Conservation (phyloP, 306 rosid species). For the Castanopsis chinensis region DNA sequence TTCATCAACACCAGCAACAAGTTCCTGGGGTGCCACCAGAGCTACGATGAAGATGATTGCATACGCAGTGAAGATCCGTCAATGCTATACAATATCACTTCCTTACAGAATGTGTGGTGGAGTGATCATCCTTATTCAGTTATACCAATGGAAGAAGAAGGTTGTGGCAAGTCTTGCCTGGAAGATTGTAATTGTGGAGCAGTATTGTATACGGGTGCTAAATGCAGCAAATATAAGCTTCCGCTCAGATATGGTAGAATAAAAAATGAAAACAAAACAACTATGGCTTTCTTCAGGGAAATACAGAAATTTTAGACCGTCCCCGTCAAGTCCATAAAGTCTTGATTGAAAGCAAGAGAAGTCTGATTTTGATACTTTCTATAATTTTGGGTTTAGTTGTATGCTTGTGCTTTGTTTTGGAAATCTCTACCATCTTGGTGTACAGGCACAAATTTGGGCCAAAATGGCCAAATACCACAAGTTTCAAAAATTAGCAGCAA, state of each 20-base stretch:
- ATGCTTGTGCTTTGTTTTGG: not conserved
- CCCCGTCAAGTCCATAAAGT: too few species aligned
- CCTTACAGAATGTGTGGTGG: not conserved
- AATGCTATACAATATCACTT: not conserved
- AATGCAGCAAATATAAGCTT: not conserved
- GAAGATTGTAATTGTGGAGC: not conserved
- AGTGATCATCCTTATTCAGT: fast-evolving
- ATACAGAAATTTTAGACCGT: too few species aligned
- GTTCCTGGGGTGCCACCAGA: not conserved
- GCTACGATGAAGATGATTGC: not conserved
- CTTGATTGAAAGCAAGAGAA: too few species aligned
- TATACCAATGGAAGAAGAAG: fast-evolving
- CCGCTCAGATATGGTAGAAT: not conserved
- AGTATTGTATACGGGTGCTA: not conserved
- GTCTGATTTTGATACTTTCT: too few species aligned
- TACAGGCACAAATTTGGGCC: not conserved
- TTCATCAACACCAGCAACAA: not conserved
- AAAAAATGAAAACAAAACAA: not conserved
- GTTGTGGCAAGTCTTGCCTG: not conserved
- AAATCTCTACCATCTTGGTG: not conserved
- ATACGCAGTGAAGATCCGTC: not conserved
- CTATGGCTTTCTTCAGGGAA: not conserved
- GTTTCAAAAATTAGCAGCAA: too few species aligned
- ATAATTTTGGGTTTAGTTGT: not conserved
- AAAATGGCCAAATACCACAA: too few species aligned